A percentile compares a stretch with the other conserved stretches of the same genome.
Evolutionary conservation across 768 basidiomycete species (phyloP).

Genomic region (Rhizopogon vinicolor): DNA sequence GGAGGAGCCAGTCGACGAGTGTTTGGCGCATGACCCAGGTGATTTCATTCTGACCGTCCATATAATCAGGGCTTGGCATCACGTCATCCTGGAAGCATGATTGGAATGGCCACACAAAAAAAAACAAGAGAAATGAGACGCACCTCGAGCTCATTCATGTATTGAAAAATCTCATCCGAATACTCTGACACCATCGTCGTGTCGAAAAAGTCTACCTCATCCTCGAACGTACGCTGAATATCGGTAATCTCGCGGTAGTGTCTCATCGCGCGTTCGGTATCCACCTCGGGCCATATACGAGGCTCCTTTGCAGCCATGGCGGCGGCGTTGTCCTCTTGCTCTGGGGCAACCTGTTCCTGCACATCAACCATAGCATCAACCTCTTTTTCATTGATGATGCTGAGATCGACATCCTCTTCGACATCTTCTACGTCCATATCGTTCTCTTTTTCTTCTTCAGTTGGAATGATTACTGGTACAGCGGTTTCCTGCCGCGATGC

Average conservation of each 20-base stretch:
- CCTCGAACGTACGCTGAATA: constrained; percentile 59
- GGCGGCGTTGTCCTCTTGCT: constrained; percentile 30
- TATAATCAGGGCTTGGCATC: constrained; percentile 93
- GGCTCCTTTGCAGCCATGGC: constrained; percentile 32
- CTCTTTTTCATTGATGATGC: constrained; percentile 48
- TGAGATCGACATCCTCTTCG: constrained; percentile 37
- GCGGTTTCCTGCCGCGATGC: constrained; percentile 37
- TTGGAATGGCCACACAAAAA: constrained; percentile 17
- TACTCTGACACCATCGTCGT: constrained; percentile 98
- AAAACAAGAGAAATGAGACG: constrained; percentile 15
- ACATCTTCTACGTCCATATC: constrained; percentile 53
- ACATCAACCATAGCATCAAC: constrained; percentile 62
- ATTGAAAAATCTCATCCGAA: constrained; percentile 95
- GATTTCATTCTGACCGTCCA: constrained; percentile 91
- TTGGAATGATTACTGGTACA: constrained; percentile 37
- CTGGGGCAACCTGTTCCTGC: constrained; percentile 34
- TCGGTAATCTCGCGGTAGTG: constrained; percentile 61
- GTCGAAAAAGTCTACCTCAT: constrained; percentile 66
- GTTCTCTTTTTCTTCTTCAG: constrained; percentile 43
- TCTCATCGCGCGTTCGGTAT: constrained; percentile 53
- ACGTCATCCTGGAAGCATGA: constrained; percentile 54
- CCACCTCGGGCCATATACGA: constrained; percentile 71
- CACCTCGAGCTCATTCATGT: constrained; percentile 94
- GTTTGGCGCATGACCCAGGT: constrained; percentile 94
- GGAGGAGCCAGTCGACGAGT: constrained; percentile 96